phyloP scores from a whole-genome alignment of 2,329 filamentous ascomycete genomes.

The Knufia fluminis region DNA sequence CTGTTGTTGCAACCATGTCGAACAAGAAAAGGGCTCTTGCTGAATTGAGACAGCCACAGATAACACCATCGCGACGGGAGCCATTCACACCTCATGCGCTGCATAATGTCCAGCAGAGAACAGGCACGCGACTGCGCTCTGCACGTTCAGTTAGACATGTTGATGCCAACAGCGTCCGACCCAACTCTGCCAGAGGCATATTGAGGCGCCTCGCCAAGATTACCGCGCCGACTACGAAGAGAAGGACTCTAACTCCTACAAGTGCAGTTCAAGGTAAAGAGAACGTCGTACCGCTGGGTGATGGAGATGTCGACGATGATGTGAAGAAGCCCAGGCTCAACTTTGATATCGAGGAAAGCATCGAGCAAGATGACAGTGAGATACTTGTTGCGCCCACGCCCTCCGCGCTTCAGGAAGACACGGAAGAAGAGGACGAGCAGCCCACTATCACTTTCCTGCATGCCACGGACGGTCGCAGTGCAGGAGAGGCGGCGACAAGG shows the following conservation, averaged over 20 bases:
- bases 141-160: conserved; percentile 34
- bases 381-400: conserved; percentile 20
- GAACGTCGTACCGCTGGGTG: conserved; percentile 24
- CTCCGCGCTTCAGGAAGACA: conserved; percentile 16
- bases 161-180: conserved; percentile 40
- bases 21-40: conserved; percentile 13
- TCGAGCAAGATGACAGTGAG: conserved; percentile 37
- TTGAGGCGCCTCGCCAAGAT: conserved; percentile 45
- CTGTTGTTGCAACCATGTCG: no score
- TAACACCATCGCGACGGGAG: conserved; percentile 29
- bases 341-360: conserved; percentile 34
- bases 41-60: conserved; percentile 11
- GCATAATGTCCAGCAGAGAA: conserved; percentile 44
- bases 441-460: conserved; percentile 19
- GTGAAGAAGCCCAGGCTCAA: conserved; percentile 27
- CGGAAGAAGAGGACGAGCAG: conserved; percentile 15
- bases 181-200: conserved; percentile 47
- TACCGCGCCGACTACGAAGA: conserved; percentile 42
- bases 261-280: conserved; percentile 21
- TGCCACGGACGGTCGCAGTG: background rate
- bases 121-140: conserved; percentile 37
- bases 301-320: conserved; percentile 27
- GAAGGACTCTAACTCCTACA: conserved; percentile 40
- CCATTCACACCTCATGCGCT: conserved; percentile 49
- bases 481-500: background rate